A percentile compares a stretch with the other conserved stretches of the same genome.
phyloP scores from a whole-genome alignment of 2,329 filamentous ascomycete genomes.

The Claviceps pazoutovae region DNA sequence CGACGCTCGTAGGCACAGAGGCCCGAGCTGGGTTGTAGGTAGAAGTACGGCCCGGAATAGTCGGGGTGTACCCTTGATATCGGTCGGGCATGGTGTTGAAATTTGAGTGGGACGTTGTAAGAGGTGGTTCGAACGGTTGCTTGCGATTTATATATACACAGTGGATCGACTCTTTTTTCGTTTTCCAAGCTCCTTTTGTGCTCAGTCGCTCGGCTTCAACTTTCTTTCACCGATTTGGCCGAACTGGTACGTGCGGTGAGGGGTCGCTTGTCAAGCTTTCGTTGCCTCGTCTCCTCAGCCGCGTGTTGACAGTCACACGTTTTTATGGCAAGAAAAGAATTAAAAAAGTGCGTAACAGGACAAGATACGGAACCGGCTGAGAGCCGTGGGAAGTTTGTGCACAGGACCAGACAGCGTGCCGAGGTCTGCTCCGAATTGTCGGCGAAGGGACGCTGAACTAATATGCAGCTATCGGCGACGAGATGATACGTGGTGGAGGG shows the following conservation, averaged over 20 bases:
- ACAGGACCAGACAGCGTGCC: background rate
- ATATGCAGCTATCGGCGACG: background rate
- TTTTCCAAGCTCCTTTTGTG: too few species aligned
- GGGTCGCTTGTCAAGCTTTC: background rate
- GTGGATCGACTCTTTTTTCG: background rate
- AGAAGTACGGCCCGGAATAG: constrained; percentile 29
- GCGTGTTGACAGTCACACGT: background rate
- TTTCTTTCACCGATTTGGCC: background rate
- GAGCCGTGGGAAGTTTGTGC: background rate
- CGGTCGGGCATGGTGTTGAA: constrained; percentile 31
- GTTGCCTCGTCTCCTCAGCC: background rate
- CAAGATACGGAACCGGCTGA: background rate
- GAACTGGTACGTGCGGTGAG: background rate
- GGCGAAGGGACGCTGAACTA: background rate
- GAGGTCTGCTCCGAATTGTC: background rate
- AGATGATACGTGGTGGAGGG: background rate
- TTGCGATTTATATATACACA: too few species aligned
- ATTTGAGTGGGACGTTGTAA: too few species aligned
- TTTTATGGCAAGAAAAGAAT: background rate
- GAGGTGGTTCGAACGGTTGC: too few species aligned
- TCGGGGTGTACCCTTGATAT: constrained; percentile 23
- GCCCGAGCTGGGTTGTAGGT: constrained; percentile 35
- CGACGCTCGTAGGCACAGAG: constrained; percentile 37
- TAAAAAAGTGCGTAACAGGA: background rate
- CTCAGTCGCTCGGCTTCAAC: background rate